Conservation (phyloP, 2,329 filamentous ascomycete genomes). For the Berkeleyomyces basicola region DNA sequence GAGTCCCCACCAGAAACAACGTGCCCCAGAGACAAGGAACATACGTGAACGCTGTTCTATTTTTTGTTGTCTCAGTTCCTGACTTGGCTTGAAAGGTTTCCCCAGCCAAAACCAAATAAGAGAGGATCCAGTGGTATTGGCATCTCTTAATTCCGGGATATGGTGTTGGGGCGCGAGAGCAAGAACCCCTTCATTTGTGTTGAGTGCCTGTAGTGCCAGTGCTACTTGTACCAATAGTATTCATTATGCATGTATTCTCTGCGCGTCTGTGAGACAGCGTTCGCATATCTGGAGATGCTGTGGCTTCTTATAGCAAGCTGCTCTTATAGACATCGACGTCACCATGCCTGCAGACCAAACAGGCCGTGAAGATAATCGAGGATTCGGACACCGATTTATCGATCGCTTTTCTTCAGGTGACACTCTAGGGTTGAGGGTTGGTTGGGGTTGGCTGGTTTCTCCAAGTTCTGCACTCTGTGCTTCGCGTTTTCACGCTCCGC, state of each 20-base stretch:
- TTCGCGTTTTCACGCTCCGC: neutral
- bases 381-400: too few relatives aligned
- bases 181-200: neutral
- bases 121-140: neutral
- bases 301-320: neutral
- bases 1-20: neutral
- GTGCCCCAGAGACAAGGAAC: neutral
- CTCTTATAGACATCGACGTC: neutral
- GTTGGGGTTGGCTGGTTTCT: neutral
- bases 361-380: neutral
- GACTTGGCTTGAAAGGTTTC: neutral
- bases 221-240: neutral
- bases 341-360: neutral
- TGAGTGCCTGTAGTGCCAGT: neutral
- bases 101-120: neutral
- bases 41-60: neutral
- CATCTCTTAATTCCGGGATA: neutral
- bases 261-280: too few relatives aligned
- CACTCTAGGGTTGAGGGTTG: neutral
- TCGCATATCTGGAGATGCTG: neutral
- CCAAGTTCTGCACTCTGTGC: too few relatives aligned
- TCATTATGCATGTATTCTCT: too few relatives aligned
- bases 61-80: neutral
- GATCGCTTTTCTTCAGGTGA: neutral
- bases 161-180: neutral